Evolutionary conservation across 1,284 basidiomycete species (phyloP), one percentile per base, ranked within the genome.

Genomic region (Ustilago vetiveriae): DNA sequence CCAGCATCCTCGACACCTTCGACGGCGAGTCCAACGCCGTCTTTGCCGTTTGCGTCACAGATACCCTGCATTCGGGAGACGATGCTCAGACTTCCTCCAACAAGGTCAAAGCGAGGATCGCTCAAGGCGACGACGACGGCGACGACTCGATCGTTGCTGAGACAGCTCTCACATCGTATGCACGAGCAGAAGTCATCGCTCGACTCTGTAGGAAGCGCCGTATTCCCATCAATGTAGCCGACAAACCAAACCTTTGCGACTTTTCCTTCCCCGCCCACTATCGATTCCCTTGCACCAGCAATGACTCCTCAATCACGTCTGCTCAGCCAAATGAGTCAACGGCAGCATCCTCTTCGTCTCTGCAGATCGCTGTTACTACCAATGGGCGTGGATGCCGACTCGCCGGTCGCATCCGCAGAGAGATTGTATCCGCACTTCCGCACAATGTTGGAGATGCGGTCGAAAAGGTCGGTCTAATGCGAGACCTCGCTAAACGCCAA

Each of bases 341-440:
- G n/a, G n/a, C 40, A 9, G 33, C 55, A 5, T 21, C 53, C 5
- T 53, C 52, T 0, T 76, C 86, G 6, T 88, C 90, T 2, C 84
- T 97, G 0, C 93, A 97, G 78, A 83, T 98, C 11, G 92, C 90
- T 0, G 87, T 98, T 1, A 92, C 92, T 0, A 94, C 94, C 2
- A 97, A 96, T 73, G 92, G 93, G 0, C 87, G 90, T 59, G 95
- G 94, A 1, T 98, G 95, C 78, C 85, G 95, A 13, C 85, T 98
- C 3, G 90, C 90, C 0, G 87, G 89, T 2, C 86, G 94, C 10
- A 84, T 98, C 33, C 87, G 88, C 38, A 85, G 95, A 23, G 92
- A 97, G 36, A 88, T 97, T 43, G 88, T 95, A 3, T 85, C 89
- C 0, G 86, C 86, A 30, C 83, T 98, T 3, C 89, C 92, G 0